Evolutionary conservation across 805 yeast genomes (phyloP).

Genomic region (Wickerhamomyces xylosicus): DNA sequence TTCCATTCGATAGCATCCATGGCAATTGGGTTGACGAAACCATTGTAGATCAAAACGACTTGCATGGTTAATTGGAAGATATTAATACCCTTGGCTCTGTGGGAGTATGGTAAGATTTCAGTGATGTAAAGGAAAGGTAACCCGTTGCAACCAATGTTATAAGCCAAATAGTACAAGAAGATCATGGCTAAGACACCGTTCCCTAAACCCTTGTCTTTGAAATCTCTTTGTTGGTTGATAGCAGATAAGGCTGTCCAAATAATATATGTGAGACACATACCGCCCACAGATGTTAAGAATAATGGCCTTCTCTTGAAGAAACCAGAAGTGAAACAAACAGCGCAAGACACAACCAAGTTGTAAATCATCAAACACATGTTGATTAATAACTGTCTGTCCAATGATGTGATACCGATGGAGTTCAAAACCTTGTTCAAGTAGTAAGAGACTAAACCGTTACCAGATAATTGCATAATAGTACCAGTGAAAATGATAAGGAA

Average conservation of each 20-base stretch:
- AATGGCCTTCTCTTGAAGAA: constrained; percentile 26
- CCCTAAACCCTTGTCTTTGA: constrained; percentile 27
- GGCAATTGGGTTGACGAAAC: constrained; percentile 27
- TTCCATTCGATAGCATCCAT: constrained; percentile 26
- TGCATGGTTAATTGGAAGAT: constrained; percentile 11
- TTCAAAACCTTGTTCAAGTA: constrained; percentile 38
- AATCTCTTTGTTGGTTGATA: constrained; percentile 27
- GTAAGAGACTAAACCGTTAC: constrained; percentile 41
- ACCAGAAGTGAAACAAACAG: constrained; percentile 16
- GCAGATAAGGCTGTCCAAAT: constrained; percentile 39
- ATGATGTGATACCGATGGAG: constrained; percentile 40
- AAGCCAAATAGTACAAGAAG: constrained; percentile 31
- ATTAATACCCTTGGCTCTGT: constrained; percentile 19
- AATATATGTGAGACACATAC: constrained; percentile 26
- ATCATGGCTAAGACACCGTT: constrained; percentile 40
- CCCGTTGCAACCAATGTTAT: constrained; percentile 33
- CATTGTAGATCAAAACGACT: constrained; percentile 19
- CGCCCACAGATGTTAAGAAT: constrained; percentile 24
- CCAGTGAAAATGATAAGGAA: constrained; percentile 24
- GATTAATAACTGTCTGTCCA: constrained; percentile 32
- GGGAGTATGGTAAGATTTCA: constrained; percentile 25
- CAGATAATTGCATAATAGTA: constrained; percentile 33
- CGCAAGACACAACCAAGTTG: constrained; percentile 25
- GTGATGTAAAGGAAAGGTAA: constrained; percentile 35
- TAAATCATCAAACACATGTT: constrained; percentile 39